Percentiles rank a stretch among this genome's conserved stretches.
Conservation (phyloP, 495 filamentous ascomycete genomes). For the Penicillium antarcticum region DNA sequence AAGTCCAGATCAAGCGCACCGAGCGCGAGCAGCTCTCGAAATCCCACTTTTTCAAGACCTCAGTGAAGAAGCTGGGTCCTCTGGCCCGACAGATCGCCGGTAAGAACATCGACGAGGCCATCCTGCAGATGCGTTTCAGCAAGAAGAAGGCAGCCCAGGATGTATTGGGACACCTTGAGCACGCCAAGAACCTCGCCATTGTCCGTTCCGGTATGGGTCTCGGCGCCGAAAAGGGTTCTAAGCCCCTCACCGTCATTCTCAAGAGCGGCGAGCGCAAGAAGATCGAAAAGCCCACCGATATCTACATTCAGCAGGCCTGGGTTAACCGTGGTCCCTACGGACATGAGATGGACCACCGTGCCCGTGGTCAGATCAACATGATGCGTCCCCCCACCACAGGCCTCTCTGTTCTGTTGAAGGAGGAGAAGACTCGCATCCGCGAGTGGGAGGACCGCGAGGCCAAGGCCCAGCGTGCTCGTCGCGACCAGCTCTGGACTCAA, state of each 20-base stretch:
- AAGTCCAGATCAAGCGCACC: conserved; percentile 61
- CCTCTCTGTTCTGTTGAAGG: conserved; percentile 83
- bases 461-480: conserved; percentile 63
- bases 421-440: conserved; percentile 83
- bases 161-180: conserved; percentile 69
- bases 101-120: conserved; percentile 88
- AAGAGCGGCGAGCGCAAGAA: conserved; percentile 50
- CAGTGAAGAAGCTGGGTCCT: conserved; percentile 80
- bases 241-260: conserved; percentile 36
- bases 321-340: conserved; percentile 71
- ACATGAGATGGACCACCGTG: conserved; percentile 56
- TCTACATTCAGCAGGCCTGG: conserved; percentile 92
- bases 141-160: conserved; percentile 89
- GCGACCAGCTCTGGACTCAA: conserved; percentile 76
- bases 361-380: conserved; percentile 60
- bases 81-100: conserved; percentile 84
- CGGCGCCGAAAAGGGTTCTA: conserved; percentile 28
- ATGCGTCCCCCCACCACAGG: conserved; percentile 67
- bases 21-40: conserved; percentile 66
- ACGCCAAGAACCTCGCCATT: conserved; percentile 74
- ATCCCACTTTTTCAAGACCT: conserved; percentile 70
- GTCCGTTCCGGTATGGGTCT: conserved; percentile 81
- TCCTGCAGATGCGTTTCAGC: conserved; percentile 91
- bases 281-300: conserved; percentile 64
- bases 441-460: conserved; percentile 71